These are phyloP conservation scores for Ammopiptanthus mongolicus DNA, from an alignment of 306 rosid species.

Conservation along the genomic window DNA sequence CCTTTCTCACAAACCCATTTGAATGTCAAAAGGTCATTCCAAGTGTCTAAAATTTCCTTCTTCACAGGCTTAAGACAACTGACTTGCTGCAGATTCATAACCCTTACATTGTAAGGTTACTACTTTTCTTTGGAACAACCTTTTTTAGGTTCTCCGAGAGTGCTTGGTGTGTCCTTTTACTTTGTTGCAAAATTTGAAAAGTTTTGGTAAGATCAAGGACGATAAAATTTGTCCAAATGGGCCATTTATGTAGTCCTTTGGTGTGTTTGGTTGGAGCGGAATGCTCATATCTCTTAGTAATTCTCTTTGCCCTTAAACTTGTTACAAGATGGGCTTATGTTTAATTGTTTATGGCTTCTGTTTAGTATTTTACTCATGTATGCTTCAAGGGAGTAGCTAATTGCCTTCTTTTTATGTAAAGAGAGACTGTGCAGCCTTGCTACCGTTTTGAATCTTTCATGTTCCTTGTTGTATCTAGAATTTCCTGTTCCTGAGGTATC, in stretches of 20 bases:
- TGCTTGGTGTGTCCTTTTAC: background rate
- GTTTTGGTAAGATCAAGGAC: background rate
- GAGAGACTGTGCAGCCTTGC: background rate
- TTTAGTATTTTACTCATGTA: background rate
- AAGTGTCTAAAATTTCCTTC: background rate
- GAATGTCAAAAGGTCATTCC: background rate
- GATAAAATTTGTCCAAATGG: background rate
- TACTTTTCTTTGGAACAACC: background rate
- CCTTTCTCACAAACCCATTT: background rate
- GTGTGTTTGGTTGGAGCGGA: slow-evolving; percentile 21
- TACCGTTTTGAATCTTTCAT: background rate
- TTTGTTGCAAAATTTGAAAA: background rate
- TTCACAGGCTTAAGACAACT: background rate
- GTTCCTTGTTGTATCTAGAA: background rate
- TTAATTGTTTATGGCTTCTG: background rate
- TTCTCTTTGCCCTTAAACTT: slow-evolving; percentile 6
- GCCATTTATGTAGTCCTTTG: background rate
- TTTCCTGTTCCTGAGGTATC: background rate
- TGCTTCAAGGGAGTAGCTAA: background rate
- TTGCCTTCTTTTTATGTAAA: background rate
- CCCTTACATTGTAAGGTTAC: slow-evolving; percentile 6
- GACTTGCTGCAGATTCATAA: background rate
- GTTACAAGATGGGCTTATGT: background rate
- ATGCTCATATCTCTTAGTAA: background rate
- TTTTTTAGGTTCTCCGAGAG: background rate